phyloP scores from a whole-genome alignment of 1,284 basidiomycete genomes.

The Blastosporella zonata region DNA sequence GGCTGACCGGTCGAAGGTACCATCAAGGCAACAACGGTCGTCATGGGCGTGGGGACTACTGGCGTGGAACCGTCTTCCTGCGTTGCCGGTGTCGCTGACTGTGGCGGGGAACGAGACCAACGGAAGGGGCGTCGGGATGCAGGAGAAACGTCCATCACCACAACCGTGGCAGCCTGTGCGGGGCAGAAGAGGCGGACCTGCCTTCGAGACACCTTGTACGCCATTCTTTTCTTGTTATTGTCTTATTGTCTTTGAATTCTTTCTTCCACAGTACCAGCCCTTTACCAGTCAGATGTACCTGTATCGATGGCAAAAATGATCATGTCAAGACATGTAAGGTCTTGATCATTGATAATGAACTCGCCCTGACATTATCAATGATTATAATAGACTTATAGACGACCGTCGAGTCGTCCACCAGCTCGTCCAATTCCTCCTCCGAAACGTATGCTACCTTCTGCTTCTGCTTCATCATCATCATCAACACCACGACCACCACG shows the following conservation, averaged over 20 bases:
- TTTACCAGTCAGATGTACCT: conserved; percentile 39
- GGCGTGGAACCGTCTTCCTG: conserved; percentile 33
- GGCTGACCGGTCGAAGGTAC: conserved; percentile 9
- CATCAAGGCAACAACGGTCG: conserved; percentile 21
- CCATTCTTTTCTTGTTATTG: conserved; percentile 7
- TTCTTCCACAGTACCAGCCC: conserved; percentile 31
- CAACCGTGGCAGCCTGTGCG: conserved; percentile 21
- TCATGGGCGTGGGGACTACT: conserved; percentile 34
- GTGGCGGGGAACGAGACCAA: conserved; percentile 18
- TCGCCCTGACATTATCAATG: background rate
- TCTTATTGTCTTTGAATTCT: background rate
- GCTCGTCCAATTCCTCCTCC: conserved; percentile 19
- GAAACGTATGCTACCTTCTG: conserved; percentile 4
- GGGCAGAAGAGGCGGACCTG: conserved; percentile 27
- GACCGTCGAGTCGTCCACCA: conserved; percentile 34
- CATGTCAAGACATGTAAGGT: conserved; percentile 43
- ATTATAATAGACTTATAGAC: conserved; percentile 39
- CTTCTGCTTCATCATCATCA: conserved; percentile 8
- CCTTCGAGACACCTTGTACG: conserved; percentile 38
- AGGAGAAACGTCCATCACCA: conserved; percentile 16
- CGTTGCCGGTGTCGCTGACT: conserved; percentile 29
- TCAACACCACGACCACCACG: conserved; percentile 7
- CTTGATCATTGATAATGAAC: background rate
- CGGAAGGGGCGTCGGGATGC: conserved; percentile 27
- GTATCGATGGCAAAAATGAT: conserved; percentile 47